phyloP scores from a whole-genome alignment of 1,284 basidiomycete genomes.

The Rhodotorula sp. region DNA sequence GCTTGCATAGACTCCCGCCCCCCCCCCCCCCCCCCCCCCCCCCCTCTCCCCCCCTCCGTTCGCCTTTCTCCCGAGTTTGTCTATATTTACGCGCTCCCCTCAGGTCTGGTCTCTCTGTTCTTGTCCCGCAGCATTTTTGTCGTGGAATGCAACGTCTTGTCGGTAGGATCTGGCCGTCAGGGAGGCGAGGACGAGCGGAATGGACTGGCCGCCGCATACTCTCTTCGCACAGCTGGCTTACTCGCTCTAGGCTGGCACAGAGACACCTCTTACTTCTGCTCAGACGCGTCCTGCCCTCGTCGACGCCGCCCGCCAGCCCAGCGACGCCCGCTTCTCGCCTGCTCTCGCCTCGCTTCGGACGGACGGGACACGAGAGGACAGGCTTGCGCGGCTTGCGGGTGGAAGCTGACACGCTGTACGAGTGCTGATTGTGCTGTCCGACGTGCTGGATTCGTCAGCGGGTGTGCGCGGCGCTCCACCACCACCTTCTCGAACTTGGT shows the following conservation, averaged over 20 bases:
- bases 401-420: too few relatives aligned
- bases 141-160: too few relatives aligned
- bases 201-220: too few relatives aligned
- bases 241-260: neutral
- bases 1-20: neutral
- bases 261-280: neutral
- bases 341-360: too few relatives aligned
- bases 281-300: neutral
- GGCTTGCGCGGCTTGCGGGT: neutral
- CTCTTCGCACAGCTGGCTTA: neutral
- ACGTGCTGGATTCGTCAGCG: neutral
- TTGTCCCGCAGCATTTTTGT: neutral
- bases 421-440: too few relatives aligned
- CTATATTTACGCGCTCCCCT: neutral
- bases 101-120: neutral
- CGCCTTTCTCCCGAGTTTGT: neutral
- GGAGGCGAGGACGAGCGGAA: too few relatives aligned
- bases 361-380: neutral
- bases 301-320: neutral
- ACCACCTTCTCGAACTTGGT: too few relatives aligned
- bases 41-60: too few relatives aligned
- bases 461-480: neutral
- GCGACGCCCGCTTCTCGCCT: too few relatives aligned
- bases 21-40: too few relatives aligned
- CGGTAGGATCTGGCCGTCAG: too few relatives aligned